Base-by-base conservation (phyloP, 768 basidiomycete species). In the Xerocomus brunneocitrinus region DNA sequence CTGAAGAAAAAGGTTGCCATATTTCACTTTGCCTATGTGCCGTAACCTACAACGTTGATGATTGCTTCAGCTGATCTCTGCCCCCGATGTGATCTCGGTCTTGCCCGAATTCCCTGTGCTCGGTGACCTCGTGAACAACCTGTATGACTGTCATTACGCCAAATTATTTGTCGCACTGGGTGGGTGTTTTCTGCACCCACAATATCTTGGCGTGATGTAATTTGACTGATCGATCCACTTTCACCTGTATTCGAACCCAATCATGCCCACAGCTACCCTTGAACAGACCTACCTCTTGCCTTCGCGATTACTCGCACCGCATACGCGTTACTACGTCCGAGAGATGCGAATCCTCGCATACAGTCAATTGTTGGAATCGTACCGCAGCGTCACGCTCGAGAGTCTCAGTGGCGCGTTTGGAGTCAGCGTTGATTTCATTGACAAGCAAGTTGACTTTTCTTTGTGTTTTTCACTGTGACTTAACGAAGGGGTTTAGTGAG, bases 341-440 rank as follows among this genome's bases (percentile, higher is more conserved):
- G 95, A 98, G 70, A 93, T 98, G 91, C 85, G 97, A 32, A 93
- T 98, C 58, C 83, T 89, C 19, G 94, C 95, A 1, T 98, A 97
- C 72, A 73, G 79, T 27, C 95, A 98, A 63, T 77, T 98, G 5
- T 76, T 99, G n/a, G 91, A 98, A 67, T 85, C 82, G 9, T 99
- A 98, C 68, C 80, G 87, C 35, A 89, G 86, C 52, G 77, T 98
- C 41, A 98, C 95, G 1, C 74, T 99, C 22, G 87, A 93, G 48
- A 91, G 89, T 61, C 79, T 98, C 58, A 81, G 83, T 46, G 73
- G 78, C 1, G 91, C 94, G 22, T 98, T 98, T 58, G 95, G 95
- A 24, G 95, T 98, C 34, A 83, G 84, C 43, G 79, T 85, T 27
- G 84, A 85, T 8, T 98, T 94, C 64, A 82, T 98, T 36, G 95